phyloP scores from a whole-genome alignment of 805 yeast species.

The Ogataea dorogensis region DNA sequence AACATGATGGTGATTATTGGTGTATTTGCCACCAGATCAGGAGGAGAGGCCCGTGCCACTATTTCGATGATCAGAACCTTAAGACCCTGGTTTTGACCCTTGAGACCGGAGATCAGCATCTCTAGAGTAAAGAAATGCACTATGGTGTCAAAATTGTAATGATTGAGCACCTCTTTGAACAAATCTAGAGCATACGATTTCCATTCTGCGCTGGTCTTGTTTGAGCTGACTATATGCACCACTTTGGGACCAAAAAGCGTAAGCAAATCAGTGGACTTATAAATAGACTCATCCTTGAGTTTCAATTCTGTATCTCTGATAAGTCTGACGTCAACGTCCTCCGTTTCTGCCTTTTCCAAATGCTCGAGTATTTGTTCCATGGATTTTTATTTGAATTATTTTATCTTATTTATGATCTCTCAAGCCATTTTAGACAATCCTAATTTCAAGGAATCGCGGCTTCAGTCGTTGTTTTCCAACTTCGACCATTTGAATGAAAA shows the following conservation, averaged over 20 bases:
- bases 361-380: conserved; percentile 3
- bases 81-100: conserved; percentile 27
- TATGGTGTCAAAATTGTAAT: conserved; percentile 31
- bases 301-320: conserved; percentile 19
- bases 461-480: conserved; percentile 48
- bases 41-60: conserved; percentile 29
- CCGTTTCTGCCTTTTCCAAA: conserved; percentile 9
- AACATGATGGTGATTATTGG: conserved; percentile 28
- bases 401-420: conserved; percentile 3
- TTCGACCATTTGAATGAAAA: conserved; percentile 45
- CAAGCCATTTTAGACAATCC: conserved; percentile 25
- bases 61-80: conserved; percentile 27
- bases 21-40: conserved; percentile 36
- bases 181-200: conserved; percentile 23
- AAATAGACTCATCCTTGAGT: conserved; percentile 20
- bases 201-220: conserved; percentile 22
- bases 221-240: conserved; percentile 26
- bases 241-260: conserved; percentile 22
- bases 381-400: conserved; percentile 2
- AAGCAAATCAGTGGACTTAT: conserved; percentile 12
- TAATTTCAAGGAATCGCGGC: conserved; percentile 39
- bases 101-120: conserved; percentile 31
- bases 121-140: conserved; percentile 25
- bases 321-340: conserved; percentile 15
- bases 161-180: conserved; percentile 27